These are phyloP conservation scores for Magnolia changhungtana DNA, from an alignment of 164 flowering plant genomes.

Conservation along the genomic window DNA sequence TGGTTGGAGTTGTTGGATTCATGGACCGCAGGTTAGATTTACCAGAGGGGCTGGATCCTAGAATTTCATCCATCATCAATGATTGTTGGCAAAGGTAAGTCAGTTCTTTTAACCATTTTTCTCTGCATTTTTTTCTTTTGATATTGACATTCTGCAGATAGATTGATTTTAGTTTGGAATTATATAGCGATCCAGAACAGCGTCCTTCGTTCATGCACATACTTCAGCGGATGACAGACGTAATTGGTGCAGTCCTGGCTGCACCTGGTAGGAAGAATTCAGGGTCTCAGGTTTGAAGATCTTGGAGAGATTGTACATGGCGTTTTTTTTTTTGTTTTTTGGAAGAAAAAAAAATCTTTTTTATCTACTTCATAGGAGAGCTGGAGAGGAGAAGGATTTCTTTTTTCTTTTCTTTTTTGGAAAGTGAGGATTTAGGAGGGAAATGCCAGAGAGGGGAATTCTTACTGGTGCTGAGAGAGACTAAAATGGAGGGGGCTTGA, in stretches of 20 bases:
- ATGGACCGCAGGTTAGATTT: constrained; percentile 78
- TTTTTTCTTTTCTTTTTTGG: no score
- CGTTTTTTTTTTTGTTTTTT: no score
- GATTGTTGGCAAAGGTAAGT: constrained; percentile 81
- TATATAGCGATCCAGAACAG: constrained; percentile 46
- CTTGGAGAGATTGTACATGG: not conserved
- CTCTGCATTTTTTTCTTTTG: not conserved
- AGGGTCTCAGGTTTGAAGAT: not conserved
- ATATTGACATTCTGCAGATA: not conserved
- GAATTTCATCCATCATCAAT: constrained; percentile 49
- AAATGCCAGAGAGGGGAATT: no score
- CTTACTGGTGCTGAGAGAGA: no score
- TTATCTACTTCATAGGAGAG: no score
- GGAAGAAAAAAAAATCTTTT: no score
- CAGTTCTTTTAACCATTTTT: not conserved
- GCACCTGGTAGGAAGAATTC: constrained; percentile 8
- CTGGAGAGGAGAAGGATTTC: no score
- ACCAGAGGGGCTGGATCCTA: constrained; percentile 72
- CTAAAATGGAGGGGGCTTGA: no score
- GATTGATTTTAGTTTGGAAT: not conserved
- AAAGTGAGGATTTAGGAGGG: no score
- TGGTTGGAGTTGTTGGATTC: constrained; percentile 87
- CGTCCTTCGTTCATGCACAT: constrained; percentile 76
- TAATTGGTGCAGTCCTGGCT: constrained; percentile 22
- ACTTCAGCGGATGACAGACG: constrained; percentile 36